Base-by-base conservation (phyloP, 108 stramenopile genomes). In the Conticribra weissflogii region DNA sequence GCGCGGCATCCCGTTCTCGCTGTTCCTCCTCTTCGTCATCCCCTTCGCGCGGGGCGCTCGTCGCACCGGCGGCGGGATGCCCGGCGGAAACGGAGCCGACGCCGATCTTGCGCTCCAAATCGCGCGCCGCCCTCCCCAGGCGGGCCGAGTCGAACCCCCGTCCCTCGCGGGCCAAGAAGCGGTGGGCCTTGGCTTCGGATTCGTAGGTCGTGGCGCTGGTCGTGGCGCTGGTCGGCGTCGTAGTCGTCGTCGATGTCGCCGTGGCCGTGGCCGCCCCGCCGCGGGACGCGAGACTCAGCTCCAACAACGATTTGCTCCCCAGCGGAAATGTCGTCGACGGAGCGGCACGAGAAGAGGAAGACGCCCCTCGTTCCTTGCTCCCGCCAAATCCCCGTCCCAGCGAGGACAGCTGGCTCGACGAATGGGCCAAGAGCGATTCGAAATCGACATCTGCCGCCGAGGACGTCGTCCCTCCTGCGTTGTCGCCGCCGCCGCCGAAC, bases 81-180 rank as follows among this genome's bases (percentile, higher is more conserved):
- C 44, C 32, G 32, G 8, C 44, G 33, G 31, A 29, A 23, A 19
- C 22, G 27, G 28, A 28, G 29, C 18, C 63, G 23, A 46, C 31
- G 22, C 17, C 28, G 5, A 29, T 12, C 14, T 73, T 30, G 21
- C 25, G 34, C 31, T 72, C 76, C 23, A 77, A 54, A 28, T 77
- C 76, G 3, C 76, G 52, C 3, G 71, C 76, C 4, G 19, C 8
- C 14, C 76, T 63, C 31, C 76, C 76, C 58, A 78, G 52, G 2
- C 30, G 36, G n/a, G 71, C 76, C 23, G 71, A 72, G 58, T 78
- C 76, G 54, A 78, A 78, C 8, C 76, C 76, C 27, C 27, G 34
- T 5, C 76, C 76, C 25, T 68, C 66, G 18, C 76, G 41, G n/a
- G 76, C 76, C 23, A 78, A 36, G 9, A 78, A 52, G 7, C 76